Base-by-base conservation (phyloP, 2,329 filamentous ascomycete species). In the Paecilomyces sp. region DNA sequence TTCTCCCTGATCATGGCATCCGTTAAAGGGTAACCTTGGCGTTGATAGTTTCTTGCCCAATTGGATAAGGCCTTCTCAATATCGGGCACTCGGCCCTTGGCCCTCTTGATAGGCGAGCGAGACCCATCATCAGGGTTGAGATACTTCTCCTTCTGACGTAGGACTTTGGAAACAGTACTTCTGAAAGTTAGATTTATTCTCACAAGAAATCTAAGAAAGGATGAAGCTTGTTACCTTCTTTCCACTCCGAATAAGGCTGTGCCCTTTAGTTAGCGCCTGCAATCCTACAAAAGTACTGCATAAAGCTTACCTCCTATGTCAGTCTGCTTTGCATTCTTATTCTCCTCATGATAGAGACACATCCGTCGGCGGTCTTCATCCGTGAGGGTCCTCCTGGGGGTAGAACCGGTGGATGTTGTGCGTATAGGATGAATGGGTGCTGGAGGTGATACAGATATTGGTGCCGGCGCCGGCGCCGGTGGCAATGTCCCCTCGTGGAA, bases 101-200 rank as follows among this genome's bases (percentile, higher is more conserved):
- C 80, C 65, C 89, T 88, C 74, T 94, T 96, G 65, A 89, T 84
- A 5, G 91, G 90, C 53, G 92, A 93, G 66, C 83, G 85, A 72
- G 82, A 91, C 66, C 87, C 89, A 74, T 91, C 92, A 69, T 90
- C 90, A 58, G 86, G 86, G 69, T 88, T 89, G 15, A 97, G 83
- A 75, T 96, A 97, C 74, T 95, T 94, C 64, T 99, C 94, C 78
- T 93, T 96, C 70, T 96, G 88, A 58, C 93, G 88, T 64, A 99
- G 77, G 58, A 97, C 94, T 74, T 99, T 99, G 58, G 94, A 99
- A n/a, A 99, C 94, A 55, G 94, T 99, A 79, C 94, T 99, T 74
- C 59, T 69, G 56, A 55, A 18, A 25, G 22, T 55, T 22, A 58
- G 57, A 58, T 22, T 55, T 15, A 11, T 24, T 55, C n/a, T 22